Conservation (phyloP, 768 basidiomycete genomes). For the Tricholoma hemisulphureum region DNA sequence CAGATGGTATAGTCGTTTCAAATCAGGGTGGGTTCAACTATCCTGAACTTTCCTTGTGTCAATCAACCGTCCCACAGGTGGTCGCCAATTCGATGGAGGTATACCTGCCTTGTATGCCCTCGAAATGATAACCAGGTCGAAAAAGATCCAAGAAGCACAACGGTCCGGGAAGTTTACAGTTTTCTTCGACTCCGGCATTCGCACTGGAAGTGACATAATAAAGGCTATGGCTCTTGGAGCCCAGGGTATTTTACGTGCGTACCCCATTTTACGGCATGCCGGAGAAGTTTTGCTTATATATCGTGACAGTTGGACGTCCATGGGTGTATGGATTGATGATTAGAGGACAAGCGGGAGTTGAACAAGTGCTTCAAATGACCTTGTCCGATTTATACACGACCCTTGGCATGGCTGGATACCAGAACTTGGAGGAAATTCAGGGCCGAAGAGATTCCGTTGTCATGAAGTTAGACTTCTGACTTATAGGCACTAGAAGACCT, state of each 20-base stretch:
- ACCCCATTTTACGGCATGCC: slow-evolving; percentile 1
- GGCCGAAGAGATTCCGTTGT: slow-evolving; percentile 55
- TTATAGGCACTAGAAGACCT: too few relatives aligned
- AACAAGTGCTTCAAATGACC: slow-evolving; percentile 66
- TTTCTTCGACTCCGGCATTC: slow-evolving; percentile 78
- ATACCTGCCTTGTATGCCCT: slow-evolving; percentile 73
- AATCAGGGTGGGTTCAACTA: slow-evolving; percentile 60
- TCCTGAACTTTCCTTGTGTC: neutral
- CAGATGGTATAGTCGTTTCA: slow-evolving; percentile 75
- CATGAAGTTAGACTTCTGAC: slow-evolving; percentile 36
- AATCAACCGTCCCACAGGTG: slow-evolving; percentile 41
- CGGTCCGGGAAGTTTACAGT: slow-evolving; percentile 59
- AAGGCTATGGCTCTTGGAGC: slow-evolving; percentile 87
- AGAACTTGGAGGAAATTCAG: slow-evolving; percentile 56
- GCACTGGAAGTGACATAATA: slow-evolving; percentile 79
- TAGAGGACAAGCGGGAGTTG: slow-evolving; percentile 70
- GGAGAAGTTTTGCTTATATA: neutral
- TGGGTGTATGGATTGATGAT: slow-evolving; percentile 71
- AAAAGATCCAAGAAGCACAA: slow-evolving; percentile 56
- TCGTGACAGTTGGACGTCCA: slow-evolving; percentile 61
- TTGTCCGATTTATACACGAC: slow-evolving; percentile 68
- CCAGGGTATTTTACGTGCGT: slow-evolving; percentile 74
- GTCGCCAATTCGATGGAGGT: slow-evolving; percentile 75
- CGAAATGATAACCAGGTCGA: slow-evolving; percentile 62
- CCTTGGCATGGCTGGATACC: slow-evolving; percentile 61